A percentile compares a stretch with the other conserved stretches of the same genome.
These are phyloP conservation scores for Mallotus nudiflorus DNA, from an alignment of 345 rosid genomes.

Conservation along the genomic window DNA sequence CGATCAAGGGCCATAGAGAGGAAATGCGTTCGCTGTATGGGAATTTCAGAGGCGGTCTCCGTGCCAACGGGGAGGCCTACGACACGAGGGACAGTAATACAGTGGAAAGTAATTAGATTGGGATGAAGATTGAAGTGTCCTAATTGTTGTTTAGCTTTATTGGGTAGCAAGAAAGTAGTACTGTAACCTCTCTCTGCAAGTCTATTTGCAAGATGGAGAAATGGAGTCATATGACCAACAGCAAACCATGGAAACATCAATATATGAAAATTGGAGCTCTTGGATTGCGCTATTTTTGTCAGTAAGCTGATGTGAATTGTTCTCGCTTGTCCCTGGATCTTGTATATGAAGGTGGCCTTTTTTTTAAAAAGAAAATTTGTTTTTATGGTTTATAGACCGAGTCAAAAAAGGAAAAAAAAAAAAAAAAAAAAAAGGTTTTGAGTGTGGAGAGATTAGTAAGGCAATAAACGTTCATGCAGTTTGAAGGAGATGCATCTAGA, in stretches of 20 bases:
- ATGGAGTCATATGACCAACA: conserved; percentile 61
- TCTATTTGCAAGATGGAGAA: conserved; percentile 54
- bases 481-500: no score
- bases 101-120: conserved; percentile 34
- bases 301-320: neutral
- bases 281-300: neutral
- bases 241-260: conserved; percentile 69
- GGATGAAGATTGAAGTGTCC: conserved; percentile 43
- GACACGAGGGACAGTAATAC: conserved; percentile 42
- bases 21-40: conserved; percentile 35
- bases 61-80: conserved; percentile 68
- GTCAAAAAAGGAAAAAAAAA: no score
- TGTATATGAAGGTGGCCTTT: no score
- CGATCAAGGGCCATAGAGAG: conserved; percentile 64
- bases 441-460: no score
- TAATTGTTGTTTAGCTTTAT: conserved; percentile 36
- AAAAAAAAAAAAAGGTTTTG: no score
- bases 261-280: conserved; percentile 28
- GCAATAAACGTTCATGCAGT: no score
- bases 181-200: conserved; percentile 51
- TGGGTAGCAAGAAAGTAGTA: conserved; percentile 50
- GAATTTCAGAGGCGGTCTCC: conserved; percentile 71
- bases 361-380: no score
- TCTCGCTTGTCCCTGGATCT: no score
- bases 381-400: no score